Percentiles rank a stretch among this genome's conserved stretches.
These are phyloP conservation scores for Darksidea phi DNA, from an alignment of 495 filamentous ascomycete species.

Conservation along the genomic window DNA sequence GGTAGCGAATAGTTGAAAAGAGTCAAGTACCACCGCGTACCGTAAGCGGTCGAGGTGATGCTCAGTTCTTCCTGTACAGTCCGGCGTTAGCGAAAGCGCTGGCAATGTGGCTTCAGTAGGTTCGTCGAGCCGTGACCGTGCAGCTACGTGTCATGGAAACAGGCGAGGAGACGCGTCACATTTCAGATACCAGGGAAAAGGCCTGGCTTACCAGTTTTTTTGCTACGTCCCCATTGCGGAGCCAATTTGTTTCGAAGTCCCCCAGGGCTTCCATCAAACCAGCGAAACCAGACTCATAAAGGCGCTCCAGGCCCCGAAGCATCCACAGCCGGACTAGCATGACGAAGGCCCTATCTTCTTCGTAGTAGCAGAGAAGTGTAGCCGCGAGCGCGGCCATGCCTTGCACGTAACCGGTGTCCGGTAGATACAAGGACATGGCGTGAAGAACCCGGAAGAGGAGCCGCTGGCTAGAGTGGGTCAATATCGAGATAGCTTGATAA, in stretches of 20 bases:
- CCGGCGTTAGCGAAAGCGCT: conserved; percentile 12
- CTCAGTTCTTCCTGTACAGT: conserved; percentile 66
- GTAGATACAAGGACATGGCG: conserved; percentile 85
- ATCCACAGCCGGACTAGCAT: conserved; percentile 94
- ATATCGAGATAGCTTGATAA: neutral
- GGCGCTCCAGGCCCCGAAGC: conserved; percentile 75
- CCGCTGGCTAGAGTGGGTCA: conserved; percentile 67
- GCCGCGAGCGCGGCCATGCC: conserved; percentile 95
- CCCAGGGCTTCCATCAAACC: conserved; percentile 84
- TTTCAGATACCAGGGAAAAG: neutral
- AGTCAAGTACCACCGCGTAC: conserved; percentile 95
- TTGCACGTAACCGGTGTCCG: conserved; percentile 92
- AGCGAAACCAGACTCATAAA: conserved; percentile 81
- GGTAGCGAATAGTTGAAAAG: conserved; percentile 97
- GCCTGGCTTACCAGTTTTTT: conserved; percentile 67
- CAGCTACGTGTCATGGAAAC: conserved; percentile 13
- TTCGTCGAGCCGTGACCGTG: conserved; percentile 6
- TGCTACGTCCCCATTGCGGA: conserved; percentile 71
- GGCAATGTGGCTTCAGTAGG: conserved; percentile 2
- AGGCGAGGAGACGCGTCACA: neutral
- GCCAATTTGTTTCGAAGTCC: conserved; percentile 86
- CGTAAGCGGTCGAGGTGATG: conserved; percentile 87
- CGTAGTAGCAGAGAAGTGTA: conserved; percentile 92
- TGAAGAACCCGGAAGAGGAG: conserved; percentile 92
- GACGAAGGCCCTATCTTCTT: conserved; percentile 89